A percentile compares a stretch with the other conserved stretches of the same genome.
Conservation (phyloP, 805 yeast species). For the Wickerhamomyces subpelliculosus region DNA sequence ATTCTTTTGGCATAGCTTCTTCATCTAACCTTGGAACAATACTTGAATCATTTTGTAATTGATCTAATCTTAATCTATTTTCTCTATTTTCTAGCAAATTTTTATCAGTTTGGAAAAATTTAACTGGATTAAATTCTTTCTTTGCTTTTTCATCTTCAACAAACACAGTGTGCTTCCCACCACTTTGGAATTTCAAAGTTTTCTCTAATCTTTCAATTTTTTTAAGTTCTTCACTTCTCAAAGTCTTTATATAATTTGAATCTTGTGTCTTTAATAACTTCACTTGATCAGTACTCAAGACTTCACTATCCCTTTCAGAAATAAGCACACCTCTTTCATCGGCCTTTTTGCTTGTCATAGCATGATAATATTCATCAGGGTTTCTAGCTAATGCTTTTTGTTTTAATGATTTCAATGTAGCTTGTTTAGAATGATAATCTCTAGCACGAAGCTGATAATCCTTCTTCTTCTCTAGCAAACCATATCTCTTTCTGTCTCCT, state of each 20-base stretch:
- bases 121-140: conserved; percentile 53
- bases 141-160: conserved; percentile 58
- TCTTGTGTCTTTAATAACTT: conserved; percentile 88
- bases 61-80: conserved; percentile 61
- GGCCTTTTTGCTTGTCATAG: conserved; percentile 68
- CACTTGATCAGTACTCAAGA: conserved; percentile 65
- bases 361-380: conserved; percentile 95
- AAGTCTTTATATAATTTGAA: conserved; percentile 72
- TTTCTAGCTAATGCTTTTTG: conserved; percentile 68
- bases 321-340: conserved; percentile 65
- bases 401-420: conserved; percentile 59
- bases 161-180: conserved; percentile 79
- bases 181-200: conserved; percentile 42
- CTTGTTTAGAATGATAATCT: conserved; percentile 54
- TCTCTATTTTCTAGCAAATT: conserved; percentile 56
- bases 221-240: conserved; percentile 60
- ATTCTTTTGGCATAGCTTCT: conserved; percentile 27
- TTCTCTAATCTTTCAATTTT: conserved; percentile 49
- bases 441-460: conserved; percentile 70
- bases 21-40: conserved; percentile 21
- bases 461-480: conserved; percentile 89
- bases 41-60: conserved; percentile 38
- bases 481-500: conserved; percentile 61
- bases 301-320: conserved; percentile 57
- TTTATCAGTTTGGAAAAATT: conserved; percentile 64